Evolutionary conservation across 441 rosid genomes (phyloP).

Genomic region (Eruca vesicaria): DNA sequence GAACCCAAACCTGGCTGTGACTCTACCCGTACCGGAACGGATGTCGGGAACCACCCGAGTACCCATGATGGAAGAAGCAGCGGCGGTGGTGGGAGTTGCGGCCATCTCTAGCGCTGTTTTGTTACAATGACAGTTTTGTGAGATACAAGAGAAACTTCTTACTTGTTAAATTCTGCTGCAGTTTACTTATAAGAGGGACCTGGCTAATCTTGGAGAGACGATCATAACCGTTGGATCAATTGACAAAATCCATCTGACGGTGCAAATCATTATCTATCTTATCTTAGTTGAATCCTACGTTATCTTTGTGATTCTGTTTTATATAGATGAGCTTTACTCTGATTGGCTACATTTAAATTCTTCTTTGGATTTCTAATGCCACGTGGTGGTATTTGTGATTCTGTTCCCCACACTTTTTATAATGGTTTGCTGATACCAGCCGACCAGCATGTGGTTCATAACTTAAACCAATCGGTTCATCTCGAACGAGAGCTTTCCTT

Average conservation of each 20-base stretch:
- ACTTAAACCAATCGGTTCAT: background rate
- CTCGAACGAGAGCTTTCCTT: background rate
- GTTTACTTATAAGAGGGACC: background rate
- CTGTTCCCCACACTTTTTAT: background rate
- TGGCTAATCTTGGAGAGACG: constrained; percentile 33
- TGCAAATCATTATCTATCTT: constrained; percentile 36
- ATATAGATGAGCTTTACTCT: background rate
- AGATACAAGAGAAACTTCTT: background rate
- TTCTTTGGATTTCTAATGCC: background rate
- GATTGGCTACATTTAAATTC: background rate
- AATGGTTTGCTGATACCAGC: background rate
- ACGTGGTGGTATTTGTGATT: background rate
- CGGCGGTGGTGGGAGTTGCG: constrained; percentile 62
- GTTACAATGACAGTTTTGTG: too few species aligned
- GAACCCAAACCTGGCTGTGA: constrained; percentile 76
- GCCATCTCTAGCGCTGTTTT: constrained; percentile 44
- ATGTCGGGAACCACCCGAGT: constrained; percentile 55
- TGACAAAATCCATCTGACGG: constrained; percentile 76
- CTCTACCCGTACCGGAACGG: constrained; percentile 46
- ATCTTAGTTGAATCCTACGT: constrained; percentile 53
- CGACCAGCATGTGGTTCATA: background rate
- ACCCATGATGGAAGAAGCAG: constrained; percentile 77
- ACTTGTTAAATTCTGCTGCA: background rate
- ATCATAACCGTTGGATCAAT: constrained; percentile 44
- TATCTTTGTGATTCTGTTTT: constrained; percentile 31